Evolutionary conservation across 2,329 filamentous ascomycete species (phyloP).

Genomic region (Pseudogymnoascus sp.): DNA sequence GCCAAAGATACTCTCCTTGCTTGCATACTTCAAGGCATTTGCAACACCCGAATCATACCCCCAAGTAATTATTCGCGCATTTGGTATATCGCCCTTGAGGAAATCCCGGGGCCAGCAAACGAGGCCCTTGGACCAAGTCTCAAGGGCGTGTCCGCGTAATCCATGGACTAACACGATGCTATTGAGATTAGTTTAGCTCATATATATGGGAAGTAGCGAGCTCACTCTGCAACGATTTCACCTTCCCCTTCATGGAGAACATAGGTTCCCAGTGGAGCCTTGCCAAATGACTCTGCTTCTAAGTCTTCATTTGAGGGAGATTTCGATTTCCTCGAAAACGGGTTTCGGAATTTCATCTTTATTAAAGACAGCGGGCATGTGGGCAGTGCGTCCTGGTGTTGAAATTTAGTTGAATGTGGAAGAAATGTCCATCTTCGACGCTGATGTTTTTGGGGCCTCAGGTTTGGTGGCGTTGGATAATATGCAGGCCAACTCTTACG

Average conservation of each 20-base stretch:
- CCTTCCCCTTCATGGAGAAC: neutral
- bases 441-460: neutral
- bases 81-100: neutral
- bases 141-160: neutral
- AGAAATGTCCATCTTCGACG: neutral
- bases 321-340: neutral
- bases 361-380: neutral
- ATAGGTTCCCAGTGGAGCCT: neutral
- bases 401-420: no score
- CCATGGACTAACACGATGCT: conserved; percentile 10
- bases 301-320: neutral
- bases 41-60: neutral
- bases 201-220: neutral
- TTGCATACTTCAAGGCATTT: neutral
- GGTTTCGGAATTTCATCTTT: neutral
- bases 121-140: neutral
- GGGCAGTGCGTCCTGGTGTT: neutral
- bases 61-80: conserved; percentile 8
- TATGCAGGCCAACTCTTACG: neutral
- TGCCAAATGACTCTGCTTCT: neutral
- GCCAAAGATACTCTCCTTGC: neutral
- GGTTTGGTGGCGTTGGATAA: neutral
- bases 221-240: neutral
- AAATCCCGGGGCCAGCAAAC: conserved; percentile 10
- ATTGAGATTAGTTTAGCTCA: neutral